Conservation (phyloP, 768 basidiomycete genomes). For the Butyriboletus loyo region DNA sequence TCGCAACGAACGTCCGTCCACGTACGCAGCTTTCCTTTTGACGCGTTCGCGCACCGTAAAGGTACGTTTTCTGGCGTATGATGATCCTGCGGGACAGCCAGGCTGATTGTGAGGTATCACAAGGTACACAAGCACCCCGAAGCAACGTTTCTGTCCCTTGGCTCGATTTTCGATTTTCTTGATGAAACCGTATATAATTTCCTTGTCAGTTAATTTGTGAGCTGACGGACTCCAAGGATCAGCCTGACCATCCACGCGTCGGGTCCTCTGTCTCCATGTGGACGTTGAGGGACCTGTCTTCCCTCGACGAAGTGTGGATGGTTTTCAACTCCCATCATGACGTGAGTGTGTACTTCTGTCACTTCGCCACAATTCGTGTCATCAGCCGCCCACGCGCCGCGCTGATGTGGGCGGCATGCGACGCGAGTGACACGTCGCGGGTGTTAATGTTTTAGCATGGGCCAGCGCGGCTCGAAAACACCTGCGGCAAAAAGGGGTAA, state of each 20-base stretch:
- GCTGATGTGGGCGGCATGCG: neutral
- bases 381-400: conserved; percentile 1
- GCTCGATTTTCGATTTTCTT: conserved; percentile 25
- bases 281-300: conserved; percentile 38
- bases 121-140: conserved; percentile 26
- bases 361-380: neutral
- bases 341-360: conserved; percentile 37
- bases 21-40: conserved; percentile 42
- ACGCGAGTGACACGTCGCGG: neutral
- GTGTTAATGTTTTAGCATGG: neutral
- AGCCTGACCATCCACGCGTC: conserved; percentile 2
- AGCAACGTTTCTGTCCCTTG: conserved; percentile 23
- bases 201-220: neutral
- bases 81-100: neutral
- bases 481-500: conserved; percentile 3
- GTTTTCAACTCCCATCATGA: conserved; percentile 61
- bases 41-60: conserved; percentile 54
- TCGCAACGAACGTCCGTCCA: conserved; percentile 3
- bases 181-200: conserved; percentile 18
- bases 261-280: conserved; percentile 45
- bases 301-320: conserved; percentile 46
- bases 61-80: conserved; percentile 33
- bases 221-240: conserved; percentile 14
- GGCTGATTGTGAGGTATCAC: neutral
- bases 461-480: neutral